Evolutionary conservation across 345 rosid species (phyloP), one percentile per base, ranked within the genome.

Genomic region (Linum lewisii): DNA sequence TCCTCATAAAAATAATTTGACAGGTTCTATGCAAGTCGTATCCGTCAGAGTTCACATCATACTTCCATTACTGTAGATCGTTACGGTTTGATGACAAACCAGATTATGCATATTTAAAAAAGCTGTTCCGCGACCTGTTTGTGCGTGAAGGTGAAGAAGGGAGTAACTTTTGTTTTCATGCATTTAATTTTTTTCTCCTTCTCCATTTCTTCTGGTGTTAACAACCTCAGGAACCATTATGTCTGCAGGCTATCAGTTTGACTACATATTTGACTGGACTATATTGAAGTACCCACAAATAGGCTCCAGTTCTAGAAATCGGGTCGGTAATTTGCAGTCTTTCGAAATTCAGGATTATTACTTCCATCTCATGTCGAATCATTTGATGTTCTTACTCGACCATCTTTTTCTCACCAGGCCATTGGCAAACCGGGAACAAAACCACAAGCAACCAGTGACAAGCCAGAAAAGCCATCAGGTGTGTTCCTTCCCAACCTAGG

Each of bases 11-110:
- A 42, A 42, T 16, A 4, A 11, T 42, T 42, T 11, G 47, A 16
- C 18, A 42, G 47, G 47, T 42, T 42, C 47, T 42, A 11, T 42
- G 47, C 47, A 42, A 42, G 47, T 42, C 47, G 13, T 42, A 42
- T 42, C 47, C 47, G 47, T 42, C 47, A 42, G 47, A 42, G 47
- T 42, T 42, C 47, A 42, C 47, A 42, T 42, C 47, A 42, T 42
- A 42, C 47, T 42, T 42, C 18, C 47, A 42, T 42, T 42, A 42
- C 18, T 42, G 47, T 42, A 42, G 47, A 42, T 42, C 47, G 16
- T 42, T 42, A 42, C 15, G 47, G 47, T 42, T 42, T 9, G 47
- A 42, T 11, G 47, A 42, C 18, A 42, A 42, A 16, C 47, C 47
- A 11, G 47, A 42, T 42, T 42, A 42, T 42, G 47, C 47, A 9